A percentile compares a stretch with the other conserved stretches of the same genome.
Conservation (phyloP, 2,329 filamentous ascomycete species). For the Microdochium trichocladiopsis region DNA sequence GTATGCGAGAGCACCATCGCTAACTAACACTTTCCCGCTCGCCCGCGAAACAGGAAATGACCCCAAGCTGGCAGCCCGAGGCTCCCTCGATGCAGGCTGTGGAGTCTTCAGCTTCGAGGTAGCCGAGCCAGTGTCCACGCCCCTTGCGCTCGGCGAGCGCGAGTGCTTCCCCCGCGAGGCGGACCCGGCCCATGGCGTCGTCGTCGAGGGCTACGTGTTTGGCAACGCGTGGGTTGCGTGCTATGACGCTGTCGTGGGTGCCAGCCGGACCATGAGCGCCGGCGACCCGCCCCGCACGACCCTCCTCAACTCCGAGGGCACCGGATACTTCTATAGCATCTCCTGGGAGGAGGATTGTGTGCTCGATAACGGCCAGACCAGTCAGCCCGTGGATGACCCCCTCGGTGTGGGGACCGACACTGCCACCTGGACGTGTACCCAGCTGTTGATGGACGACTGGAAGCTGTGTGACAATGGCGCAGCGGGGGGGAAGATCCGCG, state of each 20-base stretch:
- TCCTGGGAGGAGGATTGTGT: background rate
- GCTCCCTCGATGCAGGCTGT: background rate
- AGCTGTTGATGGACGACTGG: background rate
- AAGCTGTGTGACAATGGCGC: background rate
- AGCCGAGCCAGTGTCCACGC: background rate
- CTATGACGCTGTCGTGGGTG: too few relatives aligned
- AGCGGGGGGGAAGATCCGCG: background rate
- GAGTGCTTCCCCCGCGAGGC: background rate
- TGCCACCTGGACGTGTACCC: background rate
- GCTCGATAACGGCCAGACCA: background rate
- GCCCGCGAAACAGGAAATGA: too few relatives aligned
- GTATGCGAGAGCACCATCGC: too few relatives aligned
- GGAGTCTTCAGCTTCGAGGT: background rate
- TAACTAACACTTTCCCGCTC: too few relatives aligned
- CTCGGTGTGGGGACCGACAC: background rate
- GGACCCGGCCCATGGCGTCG: background rate
- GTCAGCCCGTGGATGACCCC: background rate
- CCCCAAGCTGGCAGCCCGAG: background rate
- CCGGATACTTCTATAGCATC: background rate
- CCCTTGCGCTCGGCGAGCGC: background rate
- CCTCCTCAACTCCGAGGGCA: background rate
- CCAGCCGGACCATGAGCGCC: background rate
- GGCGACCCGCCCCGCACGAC: background rate
- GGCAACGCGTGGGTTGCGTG: background rate
- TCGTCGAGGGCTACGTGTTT: background rate